A percentile compares a stretch with the other conserved stretches of the same genome.
These are phyloP conservation scores for Eragrostis curvula DNA, from an alignment of 176 grass and related monocot genomes.

Conservation along the genomic window DNA sequence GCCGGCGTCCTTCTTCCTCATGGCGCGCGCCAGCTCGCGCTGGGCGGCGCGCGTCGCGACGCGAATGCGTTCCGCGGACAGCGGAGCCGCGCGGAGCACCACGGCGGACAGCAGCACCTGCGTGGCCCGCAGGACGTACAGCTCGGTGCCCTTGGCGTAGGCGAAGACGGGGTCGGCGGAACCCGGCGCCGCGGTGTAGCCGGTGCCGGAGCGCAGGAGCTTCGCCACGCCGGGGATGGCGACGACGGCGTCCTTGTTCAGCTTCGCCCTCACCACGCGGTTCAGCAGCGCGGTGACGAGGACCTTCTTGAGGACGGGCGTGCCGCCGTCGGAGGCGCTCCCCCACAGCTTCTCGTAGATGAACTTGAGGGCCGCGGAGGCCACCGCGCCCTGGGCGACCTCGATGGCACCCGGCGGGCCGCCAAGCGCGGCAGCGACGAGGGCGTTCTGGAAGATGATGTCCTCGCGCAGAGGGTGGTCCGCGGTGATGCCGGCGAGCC, in stretches of 20 bases:
- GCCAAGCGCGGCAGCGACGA: background rate
- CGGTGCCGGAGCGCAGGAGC: too few species aligned
- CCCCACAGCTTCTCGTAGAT: background rate
- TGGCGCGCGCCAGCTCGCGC: slow-evolving; percentile 1
- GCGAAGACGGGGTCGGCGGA: background rate
- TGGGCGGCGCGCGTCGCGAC: background rate
- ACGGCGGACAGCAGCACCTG: background rate
- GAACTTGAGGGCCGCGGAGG: background rate
- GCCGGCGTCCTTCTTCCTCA: background rate
- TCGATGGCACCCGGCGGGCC: too few species aligned
- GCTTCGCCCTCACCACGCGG: background rate
- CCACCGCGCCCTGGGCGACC: background rate
- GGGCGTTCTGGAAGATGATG: too few species aligned
- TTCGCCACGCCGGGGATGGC: background rate
- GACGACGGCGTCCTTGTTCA: background rate
- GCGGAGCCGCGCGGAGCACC: slow-evolving; percentile 18
- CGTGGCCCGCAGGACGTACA: background rate
- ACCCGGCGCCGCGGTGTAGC: too few species aligned
- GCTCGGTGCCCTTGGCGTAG: background rate
- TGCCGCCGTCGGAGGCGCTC: background rate
- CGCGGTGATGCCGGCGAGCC: too few species aligned
- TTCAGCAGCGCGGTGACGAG: background rate
- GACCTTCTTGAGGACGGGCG: too few species aligned
- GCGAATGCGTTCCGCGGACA: background rate
- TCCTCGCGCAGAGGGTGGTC: too few species aligned